Base-by-base conservation (phyloP, 139 green algal genomes). In the Picochlorum sp. region DNA sequence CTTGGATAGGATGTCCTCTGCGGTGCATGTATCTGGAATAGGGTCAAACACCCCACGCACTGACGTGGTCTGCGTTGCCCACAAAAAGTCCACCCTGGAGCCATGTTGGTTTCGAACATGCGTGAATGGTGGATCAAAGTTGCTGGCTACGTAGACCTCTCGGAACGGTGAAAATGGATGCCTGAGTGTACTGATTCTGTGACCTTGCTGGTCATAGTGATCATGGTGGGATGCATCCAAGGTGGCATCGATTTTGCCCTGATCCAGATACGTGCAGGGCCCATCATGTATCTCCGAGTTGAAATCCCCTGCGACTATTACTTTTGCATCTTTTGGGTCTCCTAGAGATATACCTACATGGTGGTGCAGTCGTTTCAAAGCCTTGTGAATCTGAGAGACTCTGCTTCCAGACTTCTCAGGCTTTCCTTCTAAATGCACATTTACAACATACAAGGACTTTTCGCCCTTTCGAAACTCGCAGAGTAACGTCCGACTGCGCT, bases 391-490 rank as follows among this genome's bases (percentile, higher is more conserved):
- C 70, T 87, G 80, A 45, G 45, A 71, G 37, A 85, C 57, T 31
- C 81, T 63, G 57, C 81, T 76, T 65, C 73, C 72, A 18, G 80
- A 67, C 28, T 70, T 74, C 62, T 81, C 81, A 0, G 81, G 81
- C 1, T 58, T 67, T 23, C 76, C 81, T 72, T 87, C 81, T 49
- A 87, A 60, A 41, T 87, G 81, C 52, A 82, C 21, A 51, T 87
- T 87, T 16, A 70, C 68, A 3, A 85, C 45, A 49, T 72, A 83
- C 26, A 85, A 56, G 60, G 18, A 16, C 8, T 30, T 44, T 31
- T 23, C 9, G 0, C 16, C 24, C 15, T 45, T 28, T 41, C 55
- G 51, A 23, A 85, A 68, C 47, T 57, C 66, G 18, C 57, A 63
- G 49, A 84, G 66, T 50, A 83, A 52, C 21, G 67, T 79, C 3